Evolutionary conservation across 2,329 filamentous ascomycete genomes (phyloP), one percentile per base, ranked within the genome.

Genomic region (Alternaria angustiovoidea): DNA sequence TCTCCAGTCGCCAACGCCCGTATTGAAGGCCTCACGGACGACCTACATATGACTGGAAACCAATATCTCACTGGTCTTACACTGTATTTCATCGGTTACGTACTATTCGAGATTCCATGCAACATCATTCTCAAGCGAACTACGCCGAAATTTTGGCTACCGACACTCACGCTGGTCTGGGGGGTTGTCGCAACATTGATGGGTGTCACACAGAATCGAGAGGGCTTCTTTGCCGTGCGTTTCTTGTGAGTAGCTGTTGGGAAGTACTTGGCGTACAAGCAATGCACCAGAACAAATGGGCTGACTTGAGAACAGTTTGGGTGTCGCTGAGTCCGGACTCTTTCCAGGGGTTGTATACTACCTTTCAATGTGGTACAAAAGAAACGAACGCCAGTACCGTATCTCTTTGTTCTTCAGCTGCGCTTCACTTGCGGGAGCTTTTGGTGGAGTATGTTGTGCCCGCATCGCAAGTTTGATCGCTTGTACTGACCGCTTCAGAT

Each of bases 21-120:
- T 24, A 74, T 82, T 32, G 76, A 80, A 56, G 76, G 78, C 6
- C 67, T 79, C 1, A 73, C 65, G 0, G 63, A 51, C 11, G 73
- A 77, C 43, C 53, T 77, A 5, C 20, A 64, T 0, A 76, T 80
- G 72, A 78, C 76, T 1, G 76, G 75, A 0, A 76, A 78, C 57
- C 82, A 90, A 65, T 91, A 91, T 58, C 80, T 91, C 1, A 88
- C 86, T 0, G 87, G 87, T 1, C 71, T 91, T 41, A 91, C 88
- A 0, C 73, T 91, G 0, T 91, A 90, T 73, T 91, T 91, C 69
- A 78, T 83, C 57, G 80, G 80, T 5, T 84, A 84, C 59, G 80
- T 83, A 8, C 62, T 82, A 2, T 80, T 84, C 57, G 82, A 84
- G 64, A 81, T 89, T 6, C 87, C 87, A 0, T 88, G 86, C 68